phyloP scores from a whole-genome alignment of 129 eudicot genomes.

The Chrysanthemum lavandulifolium region DNA sequence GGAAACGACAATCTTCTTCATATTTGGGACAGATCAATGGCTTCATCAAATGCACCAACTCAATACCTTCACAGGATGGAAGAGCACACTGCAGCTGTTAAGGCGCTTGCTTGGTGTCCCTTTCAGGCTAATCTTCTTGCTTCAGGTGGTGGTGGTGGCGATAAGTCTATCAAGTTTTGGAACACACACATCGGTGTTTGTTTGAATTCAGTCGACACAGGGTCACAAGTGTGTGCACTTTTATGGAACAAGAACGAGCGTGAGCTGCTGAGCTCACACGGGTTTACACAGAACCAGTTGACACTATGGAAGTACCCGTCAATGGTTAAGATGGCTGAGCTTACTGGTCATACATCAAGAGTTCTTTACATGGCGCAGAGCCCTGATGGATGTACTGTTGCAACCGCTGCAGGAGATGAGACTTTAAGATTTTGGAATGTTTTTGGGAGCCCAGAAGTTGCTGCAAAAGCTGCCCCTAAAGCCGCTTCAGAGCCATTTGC shows the following conservation, averaged over 20 bases:
- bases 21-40: slow-evolving; percentile 82
- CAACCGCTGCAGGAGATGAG: slow-evolving; percentile 95
- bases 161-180: slow-evolving; percentile 84
- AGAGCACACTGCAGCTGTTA: slow-evolving; percentile 93
- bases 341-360: slow-evolving; percentile 88
- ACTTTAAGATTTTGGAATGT: slow-evolving; percentile 93
- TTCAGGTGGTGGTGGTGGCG: slow-evolving; percentile 92
- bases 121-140: slow-evolving; percentile 82
- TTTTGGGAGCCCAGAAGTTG: slow-evolving; percentile 83
- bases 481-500: slow-evolving; percentile 80
- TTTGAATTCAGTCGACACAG: slow-evolving; percentile 84
- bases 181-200: slow-evolving; percentile 92
- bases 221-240: slow-evolving; percentile 85
- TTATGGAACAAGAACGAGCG: slow-evolving; percentile 88
- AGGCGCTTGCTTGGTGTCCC: slow-evolving; percentile 98
- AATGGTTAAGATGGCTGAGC: slow-evolving; percentile 90
- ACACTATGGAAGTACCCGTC: slow-evolving; percentile 97
- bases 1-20: slow-evolving; percentile 97
- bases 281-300: slow-evolving; percentile 87
- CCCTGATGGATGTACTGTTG: slow-evolving; percentile 96
- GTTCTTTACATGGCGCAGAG: slow-evolving; percentile 90
- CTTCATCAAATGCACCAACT: slow-evolving; percentile 26
- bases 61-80: slow-evolving; percentile 87
- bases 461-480: slow-evolving; percentile 79
- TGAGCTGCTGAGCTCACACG: slow-evolving; percentile 87